phyloP scores from a whole-genome alignment of 352 stramenopile genomes.

The Globisporangium uncinulatum region DNA sequence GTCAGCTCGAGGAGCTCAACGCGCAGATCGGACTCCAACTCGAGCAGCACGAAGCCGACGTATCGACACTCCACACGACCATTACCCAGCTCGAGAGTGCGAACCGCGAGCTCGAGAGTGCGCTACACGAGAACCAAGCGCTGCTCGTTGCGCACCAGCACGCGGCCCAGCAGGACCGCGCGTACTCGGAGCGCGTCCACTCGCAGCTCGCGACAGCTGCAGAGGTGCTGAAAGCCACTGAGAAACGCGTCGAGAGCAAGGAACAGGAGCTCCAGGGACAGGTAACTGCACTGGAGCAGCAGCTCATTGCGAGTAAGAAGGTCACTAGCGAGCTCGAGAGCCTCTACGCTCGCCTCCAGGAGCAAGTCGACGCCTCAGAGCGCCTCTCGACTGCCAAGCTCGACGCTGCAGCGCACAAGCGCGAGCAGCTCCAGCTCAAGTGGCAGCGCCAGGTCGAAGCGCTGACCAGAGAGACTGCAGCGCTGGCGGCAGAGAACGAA shows the following conservation, averaged over 20 bases:
- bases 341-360: conserved; percentile 10
- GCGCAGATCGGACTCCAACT: conserved; percentile 61
- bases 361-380: conserved; percentile 18
- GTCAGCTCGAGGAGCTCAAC: conserved; percentile 62
- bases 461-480: background rate
- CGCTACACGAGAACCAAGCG: conserved; percentile 16
- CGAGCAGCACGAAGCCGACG: conserved; percentile 62
- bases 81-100: conserved; percentile 27
- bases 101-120: conserved; percentile 30
- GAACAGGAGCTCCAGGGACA: conserved; percentile 21
- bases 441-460: conserved; percentile 21
- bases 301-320: conserved; percentile 12
- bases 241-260: conserved; percentile 40
- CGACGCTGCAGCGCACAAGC: conserved; percentile 19
- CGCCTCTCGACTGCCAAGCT: background rate
- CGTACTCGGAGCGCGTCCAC: conserved; percentile 55
- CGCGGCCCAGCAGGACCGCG: conserved; percentile 29
- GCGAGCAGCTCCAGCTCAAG: conserved; percentile 17
- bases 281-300: conserved; percentile 11
- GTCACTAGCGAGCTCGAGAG: conserved; percentile 7
- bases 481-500: conserved; percentile 18
- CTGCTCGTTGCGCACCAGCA: conserved; percentile 17
- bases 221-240: conserved; percentile 49
- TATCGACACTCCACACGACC: conserved; percentile 35
- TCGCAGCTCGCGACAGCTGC: conserved; percentile 51